A percentile compares a stretch with the other conserved stretches of the same genome.
Evolutionary conservation across 345 rosid species (phyloP).

Genomic region (Eucalyptus cloeziana): DNA sequence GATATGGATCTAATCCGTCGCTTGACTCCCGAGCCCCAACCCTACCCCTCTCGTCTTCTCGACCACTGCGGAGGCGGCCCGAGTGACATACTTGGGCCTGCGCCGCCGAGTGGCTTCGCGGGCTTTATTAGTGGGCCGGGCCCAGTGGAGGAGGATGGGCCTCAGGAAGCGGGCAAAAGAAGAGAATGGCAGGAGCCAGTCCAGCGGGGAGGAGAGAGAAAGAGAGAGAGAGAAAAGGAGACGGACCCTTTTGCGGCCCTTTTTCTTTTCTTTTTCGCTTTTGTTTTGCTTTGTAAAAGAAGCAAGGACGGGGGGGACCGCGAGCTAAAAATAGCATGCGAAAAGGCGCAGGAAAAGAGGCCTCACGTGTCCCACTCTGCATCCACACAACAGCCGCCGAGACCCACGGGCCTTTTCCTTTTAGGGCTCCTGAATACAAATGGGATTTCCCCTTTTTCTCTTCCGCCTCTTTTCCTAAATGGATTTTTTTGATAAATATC

Average conservation of each 20-base stretch:
- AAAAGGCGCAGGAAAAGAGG: background rate
- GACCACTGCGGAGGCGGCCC: background rate
- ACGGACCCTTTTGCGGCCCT: background rate
- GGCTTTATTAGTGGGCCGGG: background rate
- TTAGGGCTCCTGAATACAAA: background rate
- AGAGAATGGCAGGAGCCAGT: background rate
- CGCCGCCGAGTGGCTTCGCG: background rate
- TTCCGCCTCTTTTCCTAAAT: background rate
- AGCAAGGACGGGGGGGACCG: background rate
- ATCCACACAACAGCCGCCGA: slow-evolving; percentile 5
- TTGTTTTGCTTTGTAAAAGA: background rate
- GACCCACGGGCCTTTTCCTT: background rate
- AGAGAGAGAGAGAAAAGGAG: background rate
- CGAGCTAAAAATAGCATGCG: background rate
- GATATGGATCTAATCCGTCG: background rate
- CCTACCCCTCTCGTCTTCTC: background rate
- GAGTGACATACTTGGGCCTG: background rate
- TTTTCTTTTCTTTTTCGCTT: background rate
- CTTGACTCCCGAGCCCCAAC: background rate
- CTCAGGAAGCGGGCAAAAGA: background rate
- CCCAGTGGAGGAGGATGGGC: background rate
- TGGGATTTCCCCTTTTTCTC: background rate
- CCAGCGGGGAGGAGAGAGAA: background rate
- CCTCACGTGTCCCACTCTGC: slow-evolving; percentile 23
- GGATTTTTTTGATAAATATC: background rate